These are phyloP conservation scores for Kwoniella dendrophila DNA, from an alignment of 768 basidiomycete genomes.

Conservation along the genomic window DNA sequence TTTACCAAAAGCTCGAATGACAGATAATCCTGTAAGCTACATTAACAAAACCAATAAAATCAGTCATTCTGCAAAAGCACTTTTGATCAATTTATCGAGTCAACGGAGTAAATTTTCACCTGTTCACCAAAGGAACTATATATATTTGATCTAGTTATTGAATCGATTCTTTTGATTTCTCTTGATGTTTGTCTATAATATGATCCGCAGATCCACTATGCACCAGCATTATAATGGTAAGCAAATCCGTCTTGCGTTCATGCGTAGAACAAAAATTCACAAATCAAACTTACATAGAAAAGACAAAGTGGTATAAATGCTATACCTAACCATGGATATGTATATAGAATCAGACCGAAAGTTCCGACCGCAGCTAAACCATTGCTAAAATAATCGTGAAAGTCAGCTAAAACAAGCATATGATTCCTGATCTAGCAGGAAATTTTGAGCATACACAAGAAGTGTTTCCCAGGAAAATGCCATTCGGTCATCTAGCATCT, in stretches of 20 bases:
- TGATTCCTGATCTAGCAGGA: not conserved
- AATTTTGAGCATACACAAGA: slow-evolving; percentile 24
- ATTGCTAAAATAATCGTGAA: not conserved
- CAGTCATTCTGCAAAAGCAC: not conserved
- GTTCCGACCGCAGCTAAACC: slow-evolving; percentile 35
- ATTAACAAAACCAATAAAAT: not conserved
- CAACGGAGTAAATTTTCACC: slow-evolving; percentile 20
- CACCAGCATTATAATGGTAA: no score
- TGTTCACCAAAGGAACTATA: slow-evolving; percentile 43
- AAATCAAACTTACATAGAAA: slow-evolving; percentile 23
- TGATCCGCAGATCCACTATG: slow-evolving; percentile 19
- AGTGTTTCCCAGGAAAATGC: slow-evolving; percentile 25
- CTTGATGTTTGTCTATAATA: slow-evolving; percentile 40
- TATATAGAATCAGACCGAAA: slow-evolving; percentile 44
- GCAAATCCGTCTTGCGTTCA: no score
- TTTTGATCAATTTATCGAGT: no score
- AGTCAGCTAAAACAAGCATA: not conserved
- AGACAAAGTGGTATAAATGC: slow-evolving; percentile 41
- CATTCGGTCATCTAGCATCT: slow-evolving; percentile 48
- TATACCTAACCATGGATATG: slow-evolving; percentile 39
- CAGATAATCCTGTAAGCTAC: slow-evolving; percentile 28
- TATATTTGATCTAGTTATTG: slow-evolving; percentile 34
- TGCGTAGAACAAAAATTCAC: not conserved
- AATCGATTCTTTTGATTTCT: slow-evolving; percentile 47
- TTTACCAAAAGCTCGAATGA: slow-evolving; percentile 44